Percentiles rank a stretch among this genome's conserved stretches.
Evolutionary conservation across 495 filamentous ascomycete species (phyloP).

Genomic region (Xylaria nigripes): DNA sequence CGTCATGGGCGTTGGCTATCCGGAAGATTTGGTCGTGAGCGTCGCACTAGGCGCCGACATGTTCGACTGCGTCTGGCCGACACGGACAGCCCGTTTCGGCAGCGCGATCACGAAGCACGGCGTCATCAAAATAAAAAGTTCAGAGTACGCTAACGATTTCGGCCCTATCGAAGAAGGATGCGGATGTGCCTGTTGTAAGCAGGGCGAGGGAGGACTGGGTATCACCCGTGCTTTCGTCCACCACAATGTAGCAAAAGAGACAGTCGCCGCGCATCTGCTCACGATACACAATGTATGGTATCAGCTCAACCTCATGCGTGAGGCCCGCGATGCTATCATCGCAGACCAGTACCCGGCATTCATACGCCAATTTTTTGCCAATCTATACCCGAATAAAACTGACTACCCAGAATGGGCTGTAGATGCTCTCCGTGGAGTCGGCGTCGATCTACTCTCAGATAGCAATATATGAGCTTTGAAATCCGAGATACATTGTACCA

Average conservation of each 20-base stretch:
- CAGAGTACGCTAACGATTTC: slow-evolving; percentile 71
- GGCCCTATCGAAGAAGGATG: slow-evolving; percentile 74
- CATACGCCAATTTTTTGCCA: slow-evolving; percentile 64
- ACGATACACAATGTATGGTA: slow-evolving; percentile 95
- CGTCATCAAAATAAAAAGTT: slow-evolving; percentile 71
- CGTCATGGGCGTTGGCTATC: slow-evolving; percentile 97
- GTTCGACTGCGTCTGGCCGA: slow-evolving; percentile 99
- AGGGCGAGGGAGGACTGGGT: slow-evolving; percentile 63
- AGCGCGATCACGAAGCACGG: slow-evolving; percentile 81
- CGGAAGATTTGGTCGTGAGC: slow-evolving; percentile 87
- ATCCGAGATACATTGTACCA: too few species aligned
- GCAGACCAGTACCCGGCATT: slow-evolving; percentile 77
- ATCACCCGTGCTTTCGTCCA: slow-evolving; percentile 85
- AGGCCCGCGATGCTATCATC: slow-evolving; percentile 67
- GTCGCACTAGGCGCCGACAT: slow-evolving; percentile 93
- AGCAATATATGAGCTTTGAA: slow-evolving; percentile 5
- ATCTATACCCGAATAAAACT: slow-evolving; percentile 57
- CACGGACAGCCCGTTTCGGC: slow-evolving; percentile 89
- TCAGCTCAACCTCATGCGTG: slow-evolving; percentile 71
- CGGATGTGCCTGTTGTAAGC: slow-evolving; percentile 67
- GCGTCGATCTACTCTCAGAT: slow-evolving; percentile 57
- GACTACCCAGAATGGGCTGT: slow-evolving; percentile 79
- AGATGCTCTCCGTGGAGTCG: slow-evolving; percentile 72
- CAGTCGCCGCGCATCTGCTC: slow-evolving; percentile 86
- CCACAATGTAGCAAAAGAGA: slow-evolving; percentile 89